These are phyloP conservation scores for Rhypophila decipiens DNA, from an alignment of 495 filamentous ascomycete genomes.

Conservation along the genomic window DNA sequence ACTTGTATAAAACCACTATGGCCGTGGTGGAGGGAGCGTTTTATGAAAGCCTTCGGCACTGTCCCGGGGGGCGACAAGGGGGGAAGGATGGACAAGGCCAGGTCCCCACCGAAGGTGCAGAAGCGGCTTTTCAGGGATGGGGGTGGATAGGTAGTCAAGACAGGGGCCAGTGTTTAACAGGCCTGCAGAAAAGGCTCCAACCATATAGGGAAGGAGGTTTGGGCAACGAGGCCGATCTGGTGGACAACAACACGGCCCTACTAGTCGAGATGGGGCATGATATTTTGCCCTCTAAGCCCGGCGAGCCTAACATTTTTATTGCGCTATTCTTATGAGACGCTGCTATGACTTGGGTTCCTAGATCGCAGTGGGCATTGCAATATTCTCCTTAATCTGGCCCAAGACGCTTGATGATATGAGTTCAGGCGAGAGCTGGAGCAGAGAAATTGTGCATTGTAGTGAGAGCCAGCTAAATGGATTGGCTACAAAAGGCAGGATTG, in stretches of 20 bases:
- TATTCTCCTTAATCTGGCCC: slow-evolving; percentile 2
- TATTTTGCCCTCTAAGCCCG: slow-evolving; percentile 8
- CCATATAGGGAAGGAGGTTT: slow-evolving; percentile 49
- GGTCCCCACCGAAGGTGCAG: slow-evolving; percentile 13
- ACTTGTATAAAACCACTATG: slow-evolving; percentile 45
- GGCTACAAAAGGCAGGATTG: no score
- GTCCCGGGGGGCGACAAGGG: slow-evolving; percentile 38
- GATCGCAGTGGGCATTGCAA: slow-evolving; percentile 2
- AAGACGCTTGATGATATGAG: background rate
- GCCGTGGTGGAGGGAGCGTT: slow-evolving; percentile 40
- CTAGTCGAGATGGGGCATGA: slow-evolving; percentile 29
- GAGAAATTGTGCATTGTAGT: no score
- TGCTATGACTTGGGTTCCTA: slow-evolving; percentile 15
- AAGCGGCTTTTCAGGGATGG: slow-evolving; percentile 36
- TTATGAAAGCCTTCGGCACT: slow-evolving; percentile 46
- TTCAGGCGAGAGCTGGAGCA: no score
- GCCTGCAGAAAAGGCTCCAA: slow-evolving; percentile 43
- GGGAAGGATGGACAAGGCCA: slow-evolving; percentile 30
- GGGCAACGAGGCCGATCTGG: slow-evolving; percentile 42
- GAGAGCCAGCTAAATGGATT: no score
- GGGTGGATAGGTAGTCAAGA: slow-evolving; percentile 30
- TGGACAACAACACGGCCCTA: slow-evolving; percentile 19
- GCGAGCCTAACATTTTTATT: slow-evolving; percentile 8
- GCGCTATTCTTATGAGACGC: slow-evolving; percentile 10
- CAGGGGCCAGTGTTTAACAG: slow-evolving; percentile 28